Evolutionary conservation across 805 yeast genomes (phyloP).

Genomic region (Hanseniaspora jakobsenii): DNA sequence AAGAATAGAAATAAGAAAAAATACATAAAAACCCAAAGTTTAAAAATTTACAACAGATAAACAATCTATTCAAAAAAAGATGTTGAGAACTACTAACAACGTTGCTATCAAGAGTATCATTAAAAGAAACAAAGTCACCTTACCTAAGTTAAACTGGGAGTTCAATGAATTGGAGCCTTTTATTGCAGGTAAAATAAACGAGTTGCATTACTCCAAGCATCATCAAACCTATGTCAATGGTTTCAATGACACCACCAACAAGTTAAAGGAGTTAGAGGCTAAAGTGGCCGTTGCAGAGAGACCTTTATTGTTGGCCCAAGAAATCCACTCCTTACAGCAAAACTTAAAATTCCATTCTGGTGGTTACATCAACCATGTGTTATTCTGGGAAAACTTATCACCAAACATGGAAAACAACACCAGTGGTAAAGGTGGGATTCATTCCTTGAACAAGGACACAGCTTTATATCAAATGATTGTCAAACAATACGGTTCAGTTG

Average conservation of each 20-base stretch:
- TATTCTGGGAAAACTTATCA: conserved; percentile 81
- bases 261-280: conserved; percentile 51
- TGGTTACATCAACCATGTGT: conserved; percentile 73
- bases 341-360: conserved; percentile 85
- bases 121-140: conserved; percentile 50
- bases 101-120: conserved; percentile 19
- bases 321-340: conserved; percentile 44
- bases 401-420: conserved; percentile 46
- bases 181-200: conserved; percentile 78
- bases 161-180: conserved; percentile 76
- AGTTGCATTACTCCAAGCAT: conserved; percentile 77
- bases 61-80: not conserved
- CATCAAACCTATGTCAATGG: conserved; percentile 87
- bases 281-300: conserved; percentile 40
- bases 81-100: conserved; percentile 15
- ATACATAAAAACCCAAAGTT: no score
- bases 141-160: conserved; percentile 76
- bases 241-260: conserved; percentile 65
- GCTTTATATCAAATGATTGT: conserved; percentile 47
- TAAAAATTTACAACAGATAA: no score
- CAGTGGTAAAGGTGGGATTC: conserved; percentile 15
- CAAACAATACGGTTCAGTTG: conserved; percentile 60
- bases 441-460: conserved; percentile 32
- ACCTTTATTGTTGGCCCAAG: conserved; percentile 37
- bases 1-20: no score